Conservation (phyloP, 805 yeast species). For the Saccharomyces kudriavzevii region DNA sequence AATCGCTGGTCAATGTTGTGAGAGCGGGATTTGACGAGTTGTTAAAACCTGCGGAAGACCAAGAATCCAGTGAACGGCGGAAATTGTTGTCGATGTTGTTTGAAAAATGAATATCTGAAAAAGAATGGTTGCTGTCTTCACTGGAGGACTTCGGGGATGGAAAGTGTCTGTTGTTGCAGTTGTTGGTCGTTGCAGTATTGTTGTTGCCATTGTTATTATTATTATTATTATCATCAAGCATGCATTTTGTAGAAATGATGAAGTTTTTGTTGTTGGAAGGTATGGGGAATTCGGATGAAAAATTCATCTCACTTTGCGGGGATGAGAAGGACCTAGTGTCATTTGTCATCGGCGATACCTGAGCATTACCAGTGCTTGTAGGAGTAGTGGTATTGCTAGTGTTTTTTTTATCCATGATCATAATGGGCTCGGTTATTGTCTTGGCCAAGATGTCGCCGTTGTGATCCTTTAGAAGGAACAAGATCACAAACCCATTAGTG, state of each 20-base stretch:
- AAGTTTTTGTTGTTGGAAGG: not conserved
- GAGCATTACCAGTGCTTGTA: not conserved
- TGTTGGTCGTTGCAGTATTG: not conserved
- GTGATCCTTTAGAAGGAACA: slow-evolving; percentile 57
- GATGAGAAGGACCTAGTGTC: not conserved
- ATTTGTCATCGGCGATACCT: not conserved
- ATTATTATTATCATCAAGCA: not conserved
- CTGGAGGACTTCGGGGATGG: not conserved
- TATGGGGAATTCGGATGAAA: not conserved
- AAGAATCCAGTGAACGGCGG: not conserved
- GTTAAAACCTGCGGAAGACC: not conserved
- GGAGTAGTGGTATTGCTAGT: not conserved
- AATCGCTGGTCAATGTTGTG: not conserved
- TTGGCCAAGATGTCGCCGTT: slow-evolving; percentile 60
- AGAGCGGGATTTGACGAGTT: not conserved
- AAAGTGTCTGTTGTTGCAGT: not conserved
- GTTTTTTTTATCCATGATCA: slow-evolving; percentile 85
- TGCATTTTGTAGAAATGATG: not conserved
- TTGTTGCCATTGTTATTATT: not conserved
- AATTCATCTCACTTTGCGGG: not conserved
- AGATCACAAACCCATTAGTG: slow-evolving; percentile 67
- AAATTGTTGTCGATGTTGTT: not conserved
- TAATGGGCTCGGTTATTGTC: slow-evolving; percentile 61
- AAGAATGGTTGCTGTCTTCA: not conserved
- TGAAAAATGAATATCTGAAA: not conserved